phyloP scores from a whole-genome alignment of 805 yeast genomes.

The Saccharomycopsis capsularis region DNA sequence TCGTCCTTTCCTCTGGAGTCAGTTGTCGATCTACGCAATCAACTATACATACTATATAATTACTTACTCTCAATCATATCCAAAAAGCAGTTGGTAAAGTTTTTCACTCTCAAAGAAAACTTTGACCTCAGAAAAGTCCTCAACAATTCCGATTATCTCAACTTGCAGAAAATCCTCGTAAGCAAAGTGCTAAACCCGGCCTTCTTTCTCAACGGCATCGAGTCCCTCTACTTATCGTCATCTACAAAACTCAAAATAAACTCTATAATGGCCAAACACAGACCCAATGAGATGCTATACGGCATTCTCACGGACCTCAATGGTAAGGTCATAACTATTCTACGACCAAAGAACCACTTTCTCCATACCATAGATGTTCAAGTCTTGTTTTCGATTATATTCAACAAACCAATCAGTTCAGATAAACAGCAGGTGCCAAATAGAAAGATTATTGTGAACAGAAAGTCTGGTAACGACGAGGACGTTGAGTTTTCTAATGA shows the following conservation, averaged over 20 bases:
- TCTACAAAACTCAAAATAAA: conserved; percentile 53
- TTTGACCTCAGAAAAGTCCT: conserved; percentile 73
- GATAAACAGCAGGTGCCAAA: neutral
- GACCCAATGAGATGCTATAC: conserved; percentile 45
- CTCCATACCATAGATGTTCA: conserved; percentile 78
- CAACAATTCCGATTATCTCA: conserved; percentile 29
- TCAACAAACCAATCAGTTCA: conserved; percentile 26
- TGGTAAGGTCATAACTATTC: conserved; percentile 57
- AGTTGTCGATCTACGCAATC: conserved; percentile 46
- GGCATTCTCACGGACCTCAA: conserved; percentile 63
- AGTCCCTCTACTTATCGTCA: conserved; percentile 52
- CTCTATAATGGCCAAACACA: conserved; percentile 41
- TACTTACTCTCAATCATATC: conserved; percentile 78
- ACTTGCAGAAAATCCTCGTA: conserved; percentile 32
- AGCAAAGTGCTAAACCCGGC: conserved; percentile 46
- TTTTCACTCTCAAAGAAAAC: conserved; percentile 65
- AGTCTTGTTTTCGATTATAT: conserved; percentile 62
- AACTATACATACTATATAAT: conserved; percentile 65
- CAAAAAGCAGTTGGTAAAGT: conserved; percentile 64
- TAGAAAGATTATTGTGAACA: conserved; percentile 9
- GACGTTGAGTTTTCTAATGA: conserved; percentile 27
- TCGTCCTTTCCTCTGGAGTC: conserved; percentile 46
- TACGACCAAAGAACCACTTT: conserved; percentile 73
- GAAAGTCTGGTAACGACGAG: conserved; percentile 8
- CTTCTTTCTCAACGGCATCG: conserved; percentile 57